Conservation (phyloP, 805 yeast genomes). For the Myxozyma geophila region DNA sequence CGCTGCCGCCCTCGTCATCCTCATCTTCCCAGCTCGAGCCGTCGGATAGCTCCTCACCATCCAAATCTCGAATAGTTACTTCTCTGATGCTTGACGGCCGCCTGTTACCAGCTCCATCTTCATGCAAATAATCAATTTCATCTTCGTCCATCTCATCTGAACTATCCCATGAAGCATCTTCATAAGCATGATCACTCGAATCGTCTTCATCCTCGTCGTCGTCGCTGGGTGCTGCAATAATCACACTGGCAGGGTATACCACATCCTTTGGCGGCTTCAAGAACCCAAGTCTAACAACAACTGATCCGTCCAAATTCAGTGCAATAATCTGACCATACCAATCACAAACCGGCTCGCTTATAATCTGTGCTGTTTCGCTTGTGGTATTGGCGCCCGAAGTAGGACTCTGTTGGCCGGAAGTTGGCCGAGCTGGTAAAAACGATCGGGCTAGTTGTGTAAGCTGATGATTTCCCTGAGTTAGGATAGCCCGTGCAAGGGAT, state of each 20-base stretch:
- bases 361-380: neutral
- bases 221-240: conserved; percentile 29
- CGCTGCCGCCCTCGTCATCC: conserved; percentile 5
- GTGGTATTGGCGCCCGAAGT: conserved; percentile 3
- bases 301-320: conserved; percentile 33
- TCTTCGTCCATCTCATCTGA: conserved; percentile 13
- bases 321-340: conserved; percentile 34
- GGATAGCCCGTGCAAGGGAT: conserved; percentile 30
- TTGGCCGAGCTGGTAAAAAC: conserved; percentile 23
- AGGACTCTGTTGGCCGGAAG: conserved; percentile 21
- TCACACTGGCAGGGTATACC: conserved; percentile 26
- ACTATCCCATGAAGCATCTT: conserved; percentile 7
- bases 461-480: conserved; percentile 33
- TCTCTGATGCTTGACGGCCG: conserved; percentile 7
- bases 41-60: conserved; percentile 21
- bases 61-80: neutral
- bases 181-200: conserved; percentile 12
- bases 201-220: conserved; percentile 35
- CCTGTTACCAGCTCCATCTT: neutral
- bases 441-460: conserved; percentile 35
- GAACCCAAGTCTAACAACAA: conserved; percentile 29
- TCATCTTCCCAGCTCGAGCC: conserved; percentile 30
- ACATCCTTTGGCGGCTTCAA: conserved; percentile 15
- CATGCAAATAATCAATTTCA: conserved; percentile 7
- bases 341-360: conserved; percentile 18